phyloP scores from a whole-genome alignment of 768 basidiomycete genomes.

The Boletellus emodensis region DNA sequence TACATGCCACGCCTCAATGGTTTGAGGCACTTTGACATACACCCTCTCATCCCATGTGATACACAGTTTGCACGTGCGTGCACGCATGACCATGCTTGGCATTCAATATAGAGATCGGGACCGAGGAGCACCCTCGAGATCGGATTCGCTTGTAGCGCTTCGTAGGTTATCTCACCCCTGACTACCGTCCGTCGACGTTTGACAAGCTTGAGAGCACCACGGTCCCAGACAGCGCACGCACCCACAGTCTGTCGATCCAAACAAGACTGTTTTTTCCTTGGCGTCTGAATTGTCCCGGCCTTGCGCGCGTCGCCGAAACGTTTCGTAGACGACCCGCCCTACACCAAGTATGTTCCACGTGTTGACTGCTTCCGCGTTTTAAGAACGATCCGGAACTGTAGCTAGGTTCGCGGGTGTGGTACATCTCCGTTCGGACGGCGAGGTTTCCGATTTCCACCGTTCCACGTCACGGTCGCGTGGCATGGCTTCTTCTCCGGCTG shows the following conservation, averaged over 20 bases:
- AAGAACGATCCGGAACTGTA: neutral
- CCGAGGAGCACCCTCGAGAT: too few relatives aligned
- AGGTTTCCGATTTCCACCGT: constrained; percentile 8
- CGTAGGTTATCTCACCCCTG: neutral
- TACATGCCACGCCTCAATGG: too few relatives aligned
- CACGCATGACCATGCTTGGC: too few relatives aligned
- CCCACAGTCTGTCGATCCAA: neutral
- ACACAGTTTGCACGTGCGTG: too few relatives aligned
- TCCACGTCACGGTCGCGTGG: constrained; percentile 18
- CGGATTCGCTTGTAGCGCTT: neutral
- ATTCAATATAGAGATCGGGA: too few relatives aligned
- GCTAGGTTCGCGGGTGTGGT: constrained; percentile 19
- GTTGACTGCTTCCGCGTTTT: constrained; percentile 1
- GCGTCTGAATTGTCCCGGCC: neutral
- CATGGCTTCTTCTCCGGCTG: constrained; percentile 3
- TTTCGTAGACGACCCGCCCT: constrained; percentile 8
- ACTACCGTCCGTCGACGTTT: neutral
- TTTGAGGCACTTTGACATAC: too few relatives aligned
- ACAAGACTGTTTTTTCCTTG: neutral
- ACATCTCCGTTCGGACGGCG: constrained; percentile 6
- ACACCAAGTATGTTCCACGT: constrained; percentile 10
- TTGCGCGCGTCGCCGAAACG: neutral
- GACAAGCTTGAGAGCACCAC: neutral
- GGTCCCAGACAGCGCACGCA: neutral
- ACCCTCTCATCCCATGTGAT: too few relatives aligned